Evolutionary conservation across 129 eudicot genomes (phyloP), one percentile per base, ranked within the genome.

Genomic region (Ambrosia artemisiifolia): DNA sequence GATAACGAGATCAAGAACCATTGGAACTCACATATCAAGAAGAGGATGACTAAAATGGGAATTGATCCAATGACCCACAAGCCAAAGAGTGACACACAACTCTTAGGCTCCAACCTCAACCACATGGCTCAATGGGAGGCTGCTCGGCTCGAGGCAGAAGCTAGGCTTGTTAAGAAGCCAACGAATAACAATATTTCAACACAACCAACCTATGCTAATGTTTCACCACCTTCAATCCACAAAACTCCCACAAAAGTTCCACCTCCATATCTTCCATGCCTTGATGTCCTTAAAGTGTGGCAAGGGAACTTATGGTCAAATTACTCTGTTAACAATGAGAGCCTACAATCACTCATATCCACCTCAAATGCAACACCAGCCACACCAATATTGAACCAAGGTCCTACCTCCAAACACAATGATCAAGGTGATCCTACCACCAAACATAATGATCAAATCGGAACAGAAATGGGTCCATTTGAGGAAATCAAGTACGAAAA

Each of bases 51-150:
- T 36, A 86, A 79, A 66, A 83, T 85, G 91, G 91, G 95, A 0
- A 88, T 88, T 47, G 91, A 88, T 75, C 96, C 96, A n/a, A 72
- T 77, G 54, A 88, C 96, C 55, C 96, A 86, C 73, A 86, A 80
- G 77, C 92, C 92, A 42, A 84, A 80, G 69, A 82, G 60, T 71
- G 79, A 80, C 54, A 73, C 84, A 66, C 82, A 78, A 10, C 76
- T 53, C 32, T 53, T 74, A 11, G 70, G 73, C 24, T 79, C 95
- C 72, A 85, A 88, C 53, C 80, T 88, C 7, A 83, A 85, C 87
- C 96, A 88, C 85, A 86, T 88, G 89, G 91, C 96, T 55, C 96
- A 88, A 32, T 86, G 91, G 96, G 96, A 88, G 80, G 85, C 78
- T 4, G 87, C 91, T 70, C 78, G 96, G 18, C 84, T 88, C 0